phyloP scores from a whole-genome alignment of 371 early-diverging fungal species.

The Paramicrosporidium saccamoebae region DNA sequence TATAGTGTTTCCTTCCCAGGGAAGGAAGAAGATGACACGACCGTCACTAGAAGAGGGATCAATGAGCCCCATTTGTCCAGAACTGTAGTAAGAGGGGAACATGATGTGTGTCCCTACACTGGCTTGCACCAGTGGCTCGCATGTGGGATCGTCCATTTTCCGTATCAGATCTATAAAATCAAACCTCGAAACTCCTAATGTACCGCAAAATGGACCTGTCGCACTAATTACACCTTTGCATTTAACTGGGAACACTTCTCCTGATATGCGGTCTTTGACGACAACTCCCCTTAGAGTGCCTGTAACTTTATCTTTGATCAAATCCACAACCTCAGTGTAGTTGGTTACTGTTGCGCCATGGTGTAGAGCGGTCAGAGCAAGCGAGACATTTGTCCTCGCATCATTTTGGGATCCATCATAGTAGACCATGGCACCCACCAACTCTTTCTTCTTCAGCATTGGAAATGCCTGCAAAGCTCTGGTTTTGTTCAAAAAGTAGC shows the following conservation, averaged over 20 bases:
- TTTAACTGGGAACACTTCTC: slow-evolving; percentile 49
- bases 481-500: slow-evolving; percentile 47
- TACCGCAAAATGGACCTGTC: slow-evolving; percentile 30
- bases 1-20: slow-evolving; percentile 88
- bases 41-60: slow-evolving; percentile 93
- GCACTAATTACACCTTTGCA: slow-evolving; percentile 89
- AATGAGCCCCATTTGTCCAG: slow-evolving; percentile 80
- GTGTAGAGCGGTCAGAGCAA: slow-evolving; percentile 69
- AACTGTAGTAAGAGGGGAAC: slow-evolving; percentile 70
- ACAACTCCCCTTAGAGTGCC: slow-evolving; percentile 35
- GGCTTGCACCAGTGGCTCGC: slow-evolving; percentile 61
- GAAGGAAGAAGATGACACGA: slow-evolving; percentile 92
- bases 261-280: slow-evolving; percentile 51
- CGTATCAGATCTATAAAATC: slow-evolving; percentile 63
- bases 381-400: slow-evolving; percentile 82
- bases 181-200: too few species aligned
- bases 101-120: slow-evolving; percentile 89
- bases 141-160: slow-evolving; percentile 41
- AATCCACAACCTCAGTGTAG: slow-evolving; percentile 56
- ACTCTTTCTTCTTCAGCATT: slow-evolving; percentile 53
- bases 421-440: slow-evolving; percentile 86
- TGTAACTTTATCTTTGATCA: slow-evolving; percentile 30
- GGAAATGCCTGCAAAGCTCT: slow-evolving; percentile 80
- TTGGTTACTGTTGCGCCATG: slow-evolving; percentile 85
- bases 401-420: slow-evolving; percentile 97